phyloP scores from a whole-genome alignment of 2,329 filamentous ascomycete species.

The Ascocoryne sarcoides region DNA sequence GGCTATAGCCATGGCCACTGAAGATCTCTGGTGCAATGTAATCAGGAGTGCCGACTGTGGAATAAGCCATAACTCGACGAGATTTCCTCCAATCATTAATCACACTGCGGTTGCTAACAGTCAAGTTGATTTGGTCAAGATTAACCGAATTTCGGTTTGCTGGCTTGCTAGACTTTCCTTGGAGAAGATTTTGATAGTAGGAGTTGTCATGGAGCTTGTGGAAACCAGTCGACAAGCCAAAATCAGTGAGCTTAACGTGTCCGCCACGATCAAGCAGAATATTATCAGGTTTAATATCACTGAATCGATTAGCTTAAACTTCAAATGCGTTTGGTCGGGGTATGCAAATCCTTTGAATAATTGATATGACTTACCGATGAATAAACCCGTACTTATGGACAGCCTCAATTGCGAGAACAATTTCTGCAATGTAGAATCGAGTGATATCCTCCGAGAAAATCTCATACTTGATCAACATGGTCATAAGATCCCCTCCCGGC shows the following conservation, averaged over 20 bases:
- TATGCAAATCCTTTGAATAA: background rate
- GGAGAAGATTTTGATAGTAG: slow-evolving; percentile 94
- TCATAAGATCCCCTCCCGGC: slow-evolving; percentile 97
- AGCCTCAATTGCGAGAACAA: slow-evolving; percentile 95
- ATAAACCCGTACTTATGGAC: slow-evolving; percentile 98
- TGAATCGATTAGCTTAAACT: slow-evolving; percentile 30
- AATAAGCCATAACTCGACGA: slow-evolving; percentile 91
- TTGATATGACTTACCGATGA: slow-evolving; percentile 62
- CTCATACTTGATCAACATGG: slow-evolving; percentile 99
- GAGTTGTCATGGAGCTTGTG: slow-evolving; percentile 97
- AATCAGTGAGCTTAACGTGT: slow-evolving; percentile 97
- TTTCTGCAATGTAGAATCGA: slow-evolving; percentile 97
- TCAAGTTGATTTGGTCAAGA: slow-evolving; percentile 95
- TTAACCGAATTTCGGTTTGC: slow-evolving; percentile 88
- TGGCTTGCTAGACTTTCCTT: slow-evolving; percentile 61
- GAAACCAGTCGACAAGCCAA: slow-evolving; percentile 94
- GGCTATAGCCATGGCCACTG: slow-evolving; percentile 90
- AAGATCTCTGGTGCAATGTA: slow-evolving; percentile 99
- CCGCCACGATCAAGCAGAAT: slow-evolving; percentile 91
- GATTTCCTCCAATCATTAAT: slow-evolving; percentile 99
- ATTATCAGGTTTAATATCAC: slow-evolving; percentile 99
- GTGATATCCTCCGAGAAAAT: slow-evolving; percentile 99
- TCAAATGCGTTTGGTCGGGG: background rate
- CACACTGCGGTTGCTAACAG: slow-evolving; percentile 92
- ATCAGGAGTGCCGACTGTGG: slow-evolving; percentile 93